Evolutionary conservation across 2,329 filamentous ascomycete genomes (phyloP).

Genomic region (Metarhizium anisopliae): DNA sequence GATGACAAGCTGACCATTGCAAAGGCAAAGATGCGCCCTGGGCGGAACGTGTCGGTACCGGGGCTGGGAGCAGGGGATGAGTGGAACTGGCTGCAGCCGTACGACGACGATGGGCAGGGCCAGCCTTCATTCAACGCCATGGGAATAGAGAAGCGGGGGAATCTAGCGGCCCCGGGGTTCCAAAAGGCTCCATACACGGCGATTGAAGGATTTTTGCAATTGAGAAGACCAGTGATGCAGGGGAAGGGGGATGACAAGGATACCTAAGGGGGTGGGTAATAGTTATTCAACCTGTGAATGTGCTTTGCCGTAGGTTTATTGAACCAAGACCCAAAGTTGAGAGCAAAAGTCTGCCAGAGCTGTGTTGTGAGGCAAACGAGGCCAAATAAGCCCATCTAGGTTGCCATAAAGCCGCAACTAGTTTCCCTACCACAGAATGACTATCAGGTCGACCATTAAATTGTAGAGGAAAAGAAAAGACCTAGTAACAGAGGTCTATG

Average conservation of each 20-base stretch:
- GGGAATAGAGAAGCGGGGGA: conserved; percentile 4
- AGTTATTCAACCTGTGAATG: too few species aligned
- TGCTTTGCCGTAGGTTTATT: too few species aligned
- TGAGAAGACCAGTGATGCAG: conserved; percentile 5
- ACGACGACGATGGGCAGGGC: background rate
- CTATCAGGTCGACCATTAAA: too few species aligned
- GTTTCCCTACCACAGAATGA: too few species aligned
- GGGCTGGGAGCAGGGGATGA: conserved; percentile 1
- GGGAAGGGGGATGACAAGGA: background rate
- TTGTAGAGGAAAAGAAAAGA: too few species aligned
- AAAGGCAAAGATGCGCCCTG: conserved; percentile 1
- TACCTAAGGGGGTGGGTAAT: background rate
- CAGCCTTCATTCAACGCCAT: conserved; percentile 1
- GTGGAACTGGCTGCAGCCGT: conserved; percentile 7
- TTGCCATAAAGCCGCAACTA: too few species aligned
- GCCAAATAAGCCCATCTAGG: too few species aligned
- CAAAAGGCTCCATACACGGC: conserved; percentile 4
- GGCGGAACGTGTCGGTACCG: background rate
- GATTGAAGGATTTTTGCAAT: conserved; percentile 5
- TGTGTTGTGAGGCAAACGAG: too few species aligned
- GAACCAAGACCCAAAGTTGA: too few species aligned
- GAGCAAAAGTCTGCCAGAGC: too few species aligned
- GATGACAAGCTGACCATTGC: background rate
- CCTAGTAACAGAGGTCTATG: too few species aligned
- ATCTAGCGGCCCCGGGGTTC: conserved; percentile 3